A percentile compares a stretch with the other conserved stretches of the same genome.
phyloP scores from a whole-genome alignment of 768 basidiomycete species.

The Albatrellus ellisii region DNA sequence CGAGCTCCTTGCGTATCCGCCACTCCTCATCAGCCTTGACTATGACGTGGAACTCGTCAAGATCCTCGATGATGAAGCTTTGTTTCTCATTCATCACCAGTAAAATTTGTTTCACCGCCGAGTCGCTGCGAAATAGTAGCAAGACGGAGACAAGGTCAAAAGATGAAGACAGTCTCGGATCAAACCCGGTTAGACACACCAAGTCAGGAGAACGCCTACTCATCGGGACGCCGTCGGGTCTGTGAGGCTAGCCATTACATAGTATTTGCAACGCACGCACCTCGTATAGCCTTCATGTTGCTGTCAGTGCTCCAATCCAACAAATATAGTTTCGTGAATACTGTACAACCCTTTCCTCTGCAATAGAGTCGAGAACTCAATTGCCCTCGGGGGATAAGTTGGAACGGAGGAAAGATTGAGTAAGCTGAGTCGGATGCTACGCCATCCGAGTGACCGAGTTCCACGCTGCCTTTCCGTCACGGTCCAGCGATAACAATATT shows the following conservation, averaged over 20 bases:
- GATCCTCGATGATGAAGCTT: conserved; percentile 75
- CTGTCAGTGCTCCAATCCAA: no score
- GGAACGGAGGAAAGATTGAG: no score
- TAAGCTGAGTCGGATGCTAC: no score
- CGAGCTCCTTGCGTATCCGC: conserved; percentile 56
- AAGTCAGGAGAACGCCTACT: conserved; percentile 55
- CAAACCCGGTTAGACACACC: conserved; percentile 30
- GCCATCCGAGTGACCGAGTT: no score
- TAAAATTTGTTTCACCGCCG: conserved; percentile 82
- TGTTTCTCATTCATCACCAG: conserved; percentile 70
- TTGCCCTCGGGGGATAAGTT: no score
- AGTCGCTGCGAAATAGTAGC: conserved; percentile 39
- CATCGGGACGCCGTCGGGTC: background rate
- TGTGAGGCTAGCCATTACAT: background rate
- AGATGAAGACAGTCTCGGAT: background rate
- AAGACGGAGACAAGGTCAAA: background rate
- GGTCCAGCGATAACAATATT: no score
- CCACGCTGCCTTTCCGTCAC: no score
- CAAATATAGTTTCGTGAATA: no score
- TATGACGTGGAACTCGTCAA: conserved; percentile 74
- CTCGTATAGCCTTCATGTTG: conserved; percentile 2
- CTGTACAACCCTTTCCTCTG: no score
- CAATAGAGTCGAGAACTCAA: no score
- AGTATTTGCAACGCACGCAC: background rate
- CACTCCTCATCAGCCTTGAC: conserved; percentile 78